Conservation (phyloP, 441 rosid genomes). For the Sinapis alba region DNA sequence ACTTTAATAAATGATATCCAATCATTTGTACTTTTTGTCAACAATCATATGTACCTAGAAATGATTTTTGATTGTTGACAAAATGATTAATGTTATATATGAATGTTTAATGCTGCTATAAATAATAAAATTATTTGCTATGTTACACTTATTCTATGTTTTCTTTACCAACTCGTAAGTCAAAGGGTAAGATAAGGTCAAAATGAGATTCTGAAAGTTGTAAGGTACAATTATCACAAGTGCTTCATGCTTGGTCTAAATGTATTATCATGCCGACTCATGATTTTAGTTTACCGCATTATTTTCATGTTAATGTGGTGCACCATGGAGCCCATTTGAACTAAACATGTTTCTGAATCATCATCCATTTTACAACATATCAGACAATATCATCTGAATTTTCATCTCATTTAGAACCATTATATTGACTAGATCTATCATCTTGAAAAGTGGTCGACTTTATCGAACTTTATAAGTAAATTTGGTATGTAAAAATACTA, state of each 20-base stretch:
- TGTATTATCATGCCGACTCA: constrained; percentile 35
- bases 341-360: constrained; percentile 38
- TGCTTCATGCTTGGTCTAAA: constrained; percentile 43
- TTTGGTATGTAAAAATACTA: not conserved
- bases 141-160: not conserved
- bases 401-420: constrained; percentile 17
- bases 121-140: not conserved
- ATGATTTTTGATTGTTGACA: not conserved
- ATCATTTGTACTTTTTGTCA: not conserved
- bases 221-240: constrained; percentile 39
- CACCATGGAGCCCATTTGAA: constrained; percentile 41
- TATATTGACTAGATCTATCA: not conserved
- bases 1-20: not conserved
- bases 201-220: constrained; percentile 21
- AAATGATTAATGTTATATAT: not conserved
- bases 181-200: not conserved
- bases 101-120: not conserved
- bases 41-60: not conserved
- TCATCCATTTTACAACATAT: constrained; percentile 36
- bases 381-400: constrained; percentile 29
- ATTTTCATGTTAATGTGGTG: constrained; percentile 32
- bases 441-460: not conserved
- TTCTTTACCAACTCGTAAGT: constrained; percentile 6
- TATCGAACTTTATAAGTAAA: not conserved
- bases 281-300: constrained; percentile 40